Evolutionary conservation across 768 basidiomycete species (phyloP).

Genomic region (Pleurotus giganteus): DNA sequence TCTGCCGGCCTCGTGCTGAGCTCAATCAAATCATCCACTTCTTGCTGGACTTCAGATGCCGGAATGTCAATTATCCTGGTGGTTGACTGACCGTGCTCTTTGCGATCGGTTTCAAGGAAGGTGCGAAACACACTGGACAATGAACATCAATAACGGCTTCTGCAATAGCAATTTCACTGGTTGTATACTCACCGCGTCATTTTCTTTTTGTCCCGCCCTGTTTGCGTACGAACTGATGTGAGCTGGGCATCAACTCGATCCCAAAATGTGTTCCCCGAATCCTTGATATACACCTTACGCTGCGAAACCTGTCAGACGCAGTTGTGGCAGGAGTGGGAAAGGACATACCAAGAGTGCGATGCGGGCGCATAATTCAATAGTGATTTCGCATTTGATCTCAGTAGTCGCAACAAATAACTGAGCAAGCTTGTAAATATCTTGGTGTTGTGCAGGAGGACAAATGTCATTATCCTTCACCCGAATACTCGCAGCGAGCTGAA

Average conservation of each 20-base stretch:
- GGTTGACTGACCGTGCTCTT: not conserved
- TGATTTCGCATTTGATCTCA: conserved; percentile 15
- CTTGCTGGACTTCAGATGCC: too few species aligned
- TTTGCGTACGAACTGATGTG: conserved; percentile 6
- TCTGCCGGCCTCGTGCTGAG: too few species aligned
- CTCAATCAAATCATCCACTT: too few species aligned
- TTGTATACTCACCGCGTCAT: conserved; percentile 5
- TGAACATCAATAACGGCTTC: too few species aligned
- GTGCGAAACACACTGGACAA: conserved; percentile 7
- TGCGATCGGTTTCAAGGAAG: conserved; percentile 7
- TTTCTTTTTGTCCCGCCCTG: conserved; percentile 10
- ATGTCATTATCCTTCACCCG: conserved; percentile 3
- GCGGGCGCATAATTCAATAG: conserved; percentile 13
- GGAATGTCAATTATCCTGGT: too few species aligned
- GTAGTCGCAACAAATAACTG: conserved; percentile 13
- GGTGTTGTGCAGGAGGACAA: not conserved
- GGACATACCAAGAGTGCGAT: conserved; percentile 20
- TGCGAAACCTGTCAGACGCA: not conserved
- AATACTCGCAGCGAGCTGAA: conserved; percentile 10
- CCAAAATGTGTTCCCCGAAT: conserved; percentile 14
- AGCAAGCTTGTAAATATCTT: conserved; percentile 16
- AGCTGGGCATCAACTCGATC: conserved; percentile 15
- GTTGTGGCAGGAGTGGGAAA: not conserved
- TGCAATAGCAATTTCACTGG: not conserved
- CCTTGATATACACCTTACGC: conserved; percentile 12